Conservation (phyloP, 306 rosid species). For the Cucumis cinereus region DNA sequence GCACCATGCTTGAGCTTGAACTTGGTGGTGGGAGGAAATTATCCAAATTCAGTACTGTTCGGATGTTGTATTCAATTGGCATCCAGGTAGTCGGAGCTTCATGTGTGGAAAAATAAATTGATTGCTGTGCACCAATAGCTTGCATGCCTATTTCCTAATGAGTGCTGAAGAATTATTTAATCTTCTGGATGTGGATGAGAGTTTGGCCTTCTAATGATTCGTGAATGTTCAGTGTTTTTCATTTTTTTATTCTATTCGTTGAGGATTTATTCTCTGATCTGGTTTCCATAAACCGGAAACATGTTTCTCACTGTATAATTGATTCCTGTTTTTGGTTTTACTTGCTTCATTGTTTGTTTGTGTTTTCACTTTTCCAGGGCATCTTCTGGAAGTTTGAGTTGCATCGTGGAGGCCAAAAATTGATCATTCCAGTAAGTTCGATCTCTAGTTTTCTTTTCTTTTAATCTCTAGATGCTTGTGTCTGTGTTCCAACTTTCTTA, state of each 20-base stretch:
- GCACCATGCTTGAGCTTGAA: slow-evolving; percentile 82
- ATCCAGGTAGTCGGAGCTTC: slow-evolving; percentile 49
- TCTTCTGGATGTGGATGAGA: background rate
- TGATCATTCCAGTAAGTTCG: slow-evolving; percentile 65
- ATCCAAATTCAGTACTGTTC: slow-evolving; percentile 72
- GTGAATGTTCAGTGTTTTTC: background rate
- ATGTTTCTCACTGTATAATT: background rate
- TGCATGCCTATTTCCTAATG: background rate
- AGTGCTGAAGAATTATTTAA: background rate
- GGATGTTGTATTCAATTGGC: slow-evolving; percentile 81
- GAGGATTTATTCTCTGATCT: background rate
- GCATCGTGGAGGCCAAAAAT: slow-evolving; percentile 86
- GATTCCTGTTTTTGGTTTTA: background rate
- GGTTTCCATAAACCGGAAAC: background rate
- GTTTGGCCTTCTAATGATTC: background rate
- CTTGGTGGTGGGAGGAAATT: slow-evolving; percentile 93
- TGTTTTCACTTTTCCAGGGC: slow-evolving; percentile 48
- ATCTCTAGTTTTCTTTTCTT: slow-evolving; percentile 12
- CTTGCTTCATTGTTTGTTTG: background rate
- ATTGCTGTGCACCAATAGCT: background rate
- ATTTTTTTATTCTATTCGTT: background rate
- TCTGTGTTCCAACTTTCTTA: background rate
- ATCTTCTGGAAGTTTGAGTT: slow-evolving; percentile 76
- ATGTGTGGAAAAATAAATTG: background rate
- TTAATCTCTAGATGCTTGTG: background rate